Percentiles rank a stretch among this genome's conserved stretches.
phyloP scores from a whole-genome alignment of 2,329 filamentous ascomycete species.

The Thyridium curvatum region DNA sequence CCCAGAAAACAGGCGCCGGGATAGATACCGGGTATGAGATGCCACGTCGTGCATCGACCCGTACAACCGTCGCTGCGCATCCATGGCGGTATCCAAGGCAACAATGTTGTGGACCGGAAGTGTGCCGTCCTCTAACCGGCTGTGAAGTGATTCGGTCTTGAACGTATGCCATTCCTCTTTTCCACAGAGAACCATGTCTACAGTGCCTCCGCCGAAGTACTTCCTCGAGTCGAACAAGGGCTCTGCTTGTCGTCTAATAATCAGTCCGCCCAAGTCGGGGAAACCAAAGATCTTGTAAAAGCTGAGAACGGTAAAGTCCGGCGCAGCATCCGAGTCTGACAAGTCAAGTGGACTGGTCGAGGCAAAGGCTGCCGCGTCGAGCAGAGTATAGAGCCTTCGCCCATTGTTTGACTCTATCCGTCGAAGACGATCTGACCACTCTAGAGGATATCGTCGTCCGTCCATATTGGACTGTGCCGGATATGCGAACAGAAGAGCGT shows the following conservation, averaged over 20 bases:
- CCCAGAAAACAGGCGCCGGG: slow-evolving; percentile 48
- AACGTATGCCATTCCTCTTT: slow-evolving; percentile 77
- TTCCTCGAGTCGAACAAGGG: slow-evolving; percentile 57
- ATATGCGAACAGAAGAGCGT: slow-evolving; percentile 60
- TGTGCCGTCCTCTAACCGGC: slow-evolving; percentile 84
- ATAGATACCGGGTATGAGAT: slow-evolving; percentile 63
- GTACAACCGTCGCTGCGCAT: slow-evolving; percentile 63
- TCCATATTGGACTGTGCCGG: slow-evolving; percentile 93
- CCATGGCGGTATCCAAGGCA: slow-evolving; percentile 69
- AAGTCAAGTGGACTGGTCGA: slow-evolving; percentile 74
- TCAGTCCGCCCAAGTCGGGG: slow-evolving; percentile 79
- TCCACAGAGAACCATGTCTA: slow-evolving; percentile 78
- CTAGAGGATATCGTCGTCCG: slow-evolving; percentile 65
- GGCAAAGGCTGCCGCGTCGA: slow-evolving; percentile 79
- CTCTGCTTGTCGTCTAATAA: slow-evolving; percentile 68
- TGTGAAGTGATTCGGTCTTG: slow-evolving; percentile 68
- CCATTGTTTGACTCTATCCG: slow-evolving; percentile 10
- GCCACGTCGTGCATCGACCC: slow-evolving; percentile 64
- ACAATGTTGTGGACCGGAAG: slow-evolving; percentile 86
- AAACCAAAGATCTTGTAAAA: slow-evolving; percentile 99
- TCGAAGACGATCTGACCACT: slow-evolving; percentile 49
- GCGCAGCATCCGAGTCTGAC: slow-evolving; percentile 49
- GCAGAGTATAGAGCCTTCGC: slow-evolving; percentile 53
- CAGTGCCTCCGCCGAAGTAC: slow-evolving; percentile 93
- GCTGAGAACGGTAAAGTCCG: slow-evolving; percentile 83